Conservation (phyloP, 164 flowering plant species). For the Annona cherimola region DNA sequence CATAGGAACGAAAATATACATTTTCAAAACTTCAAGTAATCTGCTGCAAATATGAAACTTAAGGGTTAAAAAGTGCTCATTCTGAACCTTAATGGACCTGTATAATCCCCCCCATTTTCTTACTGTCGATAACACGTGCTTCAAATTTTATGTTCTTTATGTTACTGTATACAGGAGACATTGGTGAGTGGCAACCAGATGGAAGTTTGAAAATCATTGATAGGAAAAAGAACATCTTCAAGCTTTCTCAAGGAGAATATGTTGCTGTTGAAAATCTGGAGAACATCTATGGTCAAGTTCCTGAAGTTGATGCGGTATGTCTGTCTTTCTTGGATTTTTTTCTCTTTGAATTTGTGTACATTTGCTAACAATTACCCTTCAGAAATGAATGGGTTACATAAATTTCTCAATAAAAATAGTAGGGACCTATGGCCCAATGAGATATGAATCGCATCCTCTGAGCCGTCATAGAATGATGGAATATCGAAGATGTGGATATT, state of each 20-base stretch:
- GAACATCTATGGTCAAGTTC: slow-evolving; percentile 59
- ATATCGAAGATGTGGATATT: no score
- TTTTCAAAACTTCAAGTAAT: no score
- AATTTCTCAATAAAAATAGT: no score
- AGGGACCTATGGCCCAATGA: no score
- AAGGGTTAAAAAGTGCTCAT: no score
- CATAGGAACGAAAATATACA: no score
- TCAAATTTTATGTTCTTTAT: neutral
- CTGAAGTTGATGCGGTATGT: slow-evolving; percentile 75
- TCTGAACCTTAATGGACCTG: neutral
- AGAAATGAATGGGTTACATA: no score
- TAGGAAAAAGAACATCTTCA: slow-evolving; percentile 95
- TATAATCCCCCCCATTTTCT: neutral
- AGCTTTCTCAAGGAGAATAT: slow-evolving; percentile 99
- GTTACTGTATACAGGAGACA: slow-evolving; percentile 49
- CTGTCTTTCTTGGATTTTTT: neutral
- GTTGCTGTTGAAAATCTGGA: slow-evolving; percentile 97
- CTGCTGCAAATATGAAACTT: no score
- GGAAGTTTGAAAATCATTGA: slow-evolving; percentile 95
- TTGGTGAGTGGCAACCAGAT: slow-evolving; percentile 96
- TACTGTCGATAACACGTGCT: neutral
- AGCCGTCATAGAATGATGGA: no score
- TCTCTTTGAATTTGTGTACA: no score
- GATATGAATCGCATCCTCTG: no score
- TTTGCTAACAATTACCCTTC: no score